Conservation (phyloP, 192 early-diverging fungal genomes). For the Coemansia biformis region DNA sequence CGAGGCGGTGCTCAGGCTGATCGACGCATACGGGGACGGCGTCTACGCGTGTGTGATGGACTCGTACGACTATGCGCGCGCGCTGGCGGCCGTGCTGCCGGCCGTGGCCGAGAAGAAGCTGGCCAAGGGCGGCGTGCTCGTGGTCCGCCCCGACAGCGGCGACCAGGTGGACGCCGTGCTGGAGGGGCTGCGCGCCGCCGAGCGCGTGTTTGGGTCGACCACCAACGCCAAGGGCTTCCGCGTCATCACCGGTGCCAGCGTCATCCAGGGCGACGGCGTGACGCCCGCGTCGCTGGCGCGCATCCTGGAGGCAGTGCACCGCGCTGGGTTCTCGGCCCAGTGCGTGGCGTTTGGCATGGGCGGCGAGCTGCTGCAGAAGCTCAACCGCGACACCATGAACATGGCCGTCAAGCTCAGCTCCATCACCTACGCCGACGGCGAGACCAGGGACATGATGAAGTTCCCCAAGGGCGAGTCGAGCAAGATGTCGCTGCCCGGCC, state of each 20-base stretch:
- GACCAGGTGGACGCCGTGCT: slow-evolving; percentile 74
- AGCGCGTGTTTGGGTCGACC: slow-evolving; percentile 64
- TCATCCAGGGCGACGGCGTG: slow-evolving; percentile 86
- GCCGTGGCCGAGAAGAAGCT: slow-evolving; percentile 60
- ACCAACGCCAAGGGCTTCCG: slow-evolving; percentile 76
- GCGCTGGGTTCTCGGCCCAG: slow-evolving; percentile 64
- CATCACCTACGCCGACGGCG: slow-evolving; percentile 64
- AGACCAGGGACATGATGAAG: slow-evolving; percentile 76
- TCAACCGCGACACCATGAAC: slow-evolving; percentile 81
- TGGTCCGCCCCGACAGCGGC: slow-evolving; percentile 81
- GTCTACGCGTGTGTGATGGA: slow-evolving; percentile 88
- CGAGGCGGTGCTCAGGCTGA: slow-evolving; percentile 62
- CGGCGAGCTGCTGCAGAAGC: slow-evolving; percentile 74
- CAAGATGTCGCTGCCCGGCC: slow-evolving; percentile 75
- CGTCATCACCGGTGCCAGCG: slow-evolving; percentile 61
- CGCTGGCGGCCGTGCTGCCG: slow-evolving; percentile 70
- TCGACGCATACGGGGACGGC: slow-evolving; percentile 64
- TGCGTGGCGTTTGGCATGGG: slow-evolving; percentile 85
- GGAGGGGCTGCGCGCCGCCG: slow-evolving; percentile 63
- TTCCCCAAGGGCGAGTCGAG: slow-evolving; percentile 65
- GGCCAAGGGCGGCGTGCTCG: slow-evolving; percentile 70
- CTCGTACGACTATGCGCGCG: slow-evolving; percentile 76
- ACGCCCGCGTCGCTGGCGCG: slow-evolving; percentile 46
- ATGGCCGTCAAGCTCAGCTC: slow-evolving; percentile 79
- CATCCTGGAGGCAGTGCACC: slow-evolving; percentile 57